phyloP scores from a whole-genome alignment of 495 filamentous ascomycete species.

The Hypoxylon lenormandii region DNA sequence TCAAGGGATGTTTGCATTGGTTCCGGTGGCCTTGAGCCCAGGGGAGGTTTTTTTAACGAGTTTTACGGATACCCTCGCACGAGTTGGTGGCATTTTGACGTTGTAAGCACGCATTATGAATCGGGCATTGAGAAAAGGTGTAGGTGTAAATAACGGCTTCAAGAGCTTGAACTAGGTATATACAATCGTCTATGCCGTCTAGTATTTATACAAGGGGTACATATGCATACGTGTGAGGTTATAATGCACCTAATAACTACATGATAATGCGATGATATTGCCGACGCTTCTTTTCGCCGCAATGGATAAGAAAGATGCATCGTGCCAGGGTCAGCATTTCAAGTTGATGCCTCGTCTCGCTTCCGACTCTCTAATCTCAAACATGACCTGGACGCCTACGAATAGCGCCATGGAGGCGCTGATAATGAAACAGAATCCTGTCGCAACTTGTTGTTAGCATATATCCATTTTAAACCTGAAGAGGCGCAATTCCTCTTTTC shows the following conservation, averaged over 20 bases:
- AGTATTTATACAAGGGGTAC: neutral
- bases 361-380: constrained; percentile 90
- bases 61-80: constrained; percentile 12
- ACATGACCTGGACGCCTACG: constrained; percentile 92
- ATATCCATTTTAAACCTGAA: too few relatives aligned
- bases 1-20: neutral
- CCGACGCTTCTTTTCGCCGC: neutral
- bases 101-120: neutral
- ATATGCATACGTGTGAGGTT: neutral
- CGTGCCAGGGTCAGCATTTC: constrained; percentile 75
- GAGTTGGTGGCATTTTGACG: constrained; percentile 3
- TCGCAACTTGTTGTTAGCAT: constrained; percentile 23
- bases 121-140: too few relatives aligned
- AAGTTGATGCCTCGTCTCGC: constrained; percentile 80
- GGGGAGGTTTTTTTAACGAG: neutral
- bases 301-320: neutral
- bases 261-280: neutral
- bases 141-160: neutral
- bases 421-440: constrained; percentile 77
- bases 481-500: too few relatives aligned
- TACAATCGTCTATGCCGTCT: neutral
- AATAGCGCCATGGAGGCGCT: constrained; percentile 79
- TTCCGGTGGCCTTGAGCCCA: neutral
- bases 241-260: constrained; percentile 5
- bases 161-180: neutral